Base-by-base conservation (phyloP, 192 early-diverging fungal genomes). In the Backusella westeae region DNA sequence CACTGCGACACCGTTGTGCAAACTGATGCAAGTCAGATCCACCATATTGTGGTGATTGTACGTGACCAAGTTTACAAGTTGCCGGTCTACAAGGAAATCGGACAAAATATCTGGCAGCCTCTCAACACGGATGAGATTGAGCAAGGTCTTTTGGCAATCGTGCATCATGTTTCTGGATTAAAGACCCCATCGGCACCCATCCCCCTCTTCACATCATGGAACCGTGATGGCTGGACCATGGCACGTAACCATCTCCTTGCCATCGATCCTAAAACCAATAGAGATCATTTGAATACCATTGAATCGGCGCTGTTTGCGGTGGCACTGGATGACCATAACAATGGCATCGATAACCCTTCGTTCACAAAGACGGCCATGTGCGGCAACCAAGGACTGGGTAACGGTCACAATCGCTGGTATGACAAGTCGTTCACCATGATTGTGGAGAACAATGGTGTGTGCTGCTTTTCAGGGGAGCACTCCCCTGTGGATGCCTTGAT, bases 371-470 rank as follows among this genome's bases (percentile, higher is more conserved):
- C 82, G 71, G 83, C 78, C 7, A 89, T 93, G 76, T 78, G 71
- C 19, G 81, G 81, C 2, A 34, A 81, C 52, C 90, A 93, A 76
- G 89, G 87, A 1, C 72, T 84, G 26, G 78, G 77, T 10, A 82
- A 80, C 26, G 95, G 93, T 2, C 91, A 89, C 81, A 97, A 97
- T 80, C 87, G 96, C 8, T 97, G 96, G 96, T 95, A 92, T 75
- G 96, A 97, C 82, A 97, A 95, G 80, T 86, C 86, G 7, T 69
- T 93, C 21, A 90, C 83, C 17, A 70, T 94, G 38, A 79, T 88
- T 46, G 83, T 95, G 53, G 91, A 93, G 69, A 89, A 90, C 73
- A 94, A 93, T 79, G 96, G 94, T 38, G 81, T 87, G 10, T 86
- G 84, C 26, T 85, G 83, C 5, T 81, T 90, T 35, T 74, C 88